Conservation (phyloP, 768 basidiomycete genomes). For the Rhodotorula taiwanensis region DNA sequence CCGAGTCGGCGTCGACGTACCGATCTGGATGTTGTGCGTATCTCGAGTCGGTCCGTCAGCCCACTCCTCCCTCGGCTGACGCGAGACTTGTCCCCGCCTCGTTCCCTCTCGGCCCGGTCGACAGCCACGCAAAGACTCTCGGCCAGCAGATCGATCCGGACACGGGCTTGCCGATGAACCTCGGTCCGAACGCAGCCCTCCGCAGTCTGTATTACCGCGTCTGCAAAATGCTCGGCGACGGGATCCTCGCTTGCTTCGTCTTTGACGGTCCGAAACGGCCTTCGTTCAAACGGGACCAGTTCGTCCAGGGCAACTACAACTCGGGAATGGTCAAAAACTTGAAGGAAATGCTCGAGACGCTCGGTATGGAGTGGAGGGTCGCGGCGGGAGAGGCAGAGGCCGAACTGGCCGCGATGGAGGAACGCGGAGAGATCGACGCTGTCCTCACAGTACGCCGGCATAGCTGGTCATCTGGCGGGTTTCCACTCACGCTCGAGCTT, state of each 20-base stretch:
- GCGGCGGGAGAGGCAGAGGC: conserved; percentile 38
- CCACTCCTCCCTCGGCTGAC: too few species aligned
- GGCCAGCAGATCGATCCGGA: not conserved
- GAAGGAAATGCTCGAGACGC: conserved; percentile 14
- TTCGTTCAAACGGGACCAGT: conserved; percentile 10
- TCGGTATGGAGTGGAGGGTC: conserved; percentile 26
- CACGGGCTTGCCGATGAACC: not conserved
- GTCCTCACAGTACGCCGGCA: conserved; percentile 24
- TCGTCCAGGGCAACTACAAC: not conserved
- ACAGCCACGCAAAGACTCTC: too few species aligned
- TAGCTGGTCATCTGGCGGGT: too few species aligned
- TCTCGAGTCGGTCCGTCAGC: too few species aligned
- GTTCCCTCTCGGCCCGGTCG: too few species aligned
- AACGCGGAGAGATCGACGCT: conserved; percentile 27
- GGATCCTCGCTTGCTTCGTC: conserved; percentile 35
- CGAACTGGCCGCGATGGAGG: conserved; percentile 26
- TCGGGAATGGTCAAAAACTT: not conserved
- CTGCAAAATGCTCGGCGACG: conserved; percentile 5
- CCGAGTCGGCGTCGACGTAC: conserved; percentile 14
- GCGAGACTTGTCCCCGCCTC: too few species aligned
- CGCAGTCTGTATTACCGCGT: conserved; percentile 30
- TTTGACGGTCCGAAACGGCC: conserved; percentile 34
- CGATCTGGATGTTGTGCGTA: conserved; percentile 11
- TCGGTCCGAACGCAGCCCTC: conserved; percentile 22
- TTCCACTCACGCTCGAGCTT: not conserved